Percentiles rank a stretch among this genome's conserved stretches.
phyloP scores from a whole-genome alignment of 305 asterid species.

The Fraxinus xanthoxyloides region DNA sequence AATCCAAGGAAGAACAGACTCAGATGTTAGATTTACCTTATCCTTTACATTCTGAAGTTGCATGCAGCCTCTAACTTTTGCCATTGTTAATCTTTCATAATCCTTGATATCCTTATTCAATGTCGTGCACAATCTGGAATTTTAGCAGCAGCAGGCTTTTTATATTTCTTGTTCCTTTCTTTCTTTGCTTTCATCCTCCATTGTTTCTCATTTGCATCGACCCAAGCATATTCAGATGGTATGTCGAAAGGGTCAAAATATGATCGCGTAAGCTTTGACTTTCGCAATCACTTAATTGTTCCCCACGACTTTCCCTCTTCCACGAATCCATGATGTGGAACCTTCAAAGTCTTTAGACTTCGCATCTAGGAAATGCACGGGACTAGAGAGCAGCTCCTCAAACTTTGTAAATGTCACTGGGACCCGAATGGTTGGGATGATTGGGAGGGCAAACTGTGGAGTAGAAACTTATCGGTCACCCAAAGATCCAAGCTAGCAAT shows the following conservation, averaged over 20 bases:
- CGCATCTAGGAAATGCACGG: too few species aligned
- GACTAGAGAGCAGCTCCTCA: too few species aligned
- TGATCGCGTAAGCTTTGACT: constrained; percentile 73
- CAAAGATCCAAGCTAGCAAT: too few species aligned
- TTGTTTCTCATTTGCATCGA: constrained; percentile 90
- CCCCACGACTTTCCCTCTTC: too few species aligned
- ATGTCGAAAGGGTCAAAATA: constrained; percentile 79
- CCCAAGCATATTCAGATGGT: constrained; percentile 89
- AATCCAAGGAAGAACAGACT: background rate
- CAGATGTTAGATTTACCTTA: background rate
- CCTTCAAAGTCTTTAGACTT: too few species aligned
- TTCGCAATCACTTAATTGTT: too few species aligned
- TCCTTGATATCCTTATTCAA: constrained; percentile 48
- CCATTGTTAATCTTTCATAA: background rate
- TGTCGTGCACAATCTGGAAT: constrained; percentile 55
- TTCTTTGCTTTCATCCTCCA: constrained; percentile 87
- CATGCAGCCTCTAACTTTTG: background rate
- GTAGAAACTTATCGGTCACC: too few species aligned
- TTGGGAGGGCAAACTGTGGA: too few species aligned
- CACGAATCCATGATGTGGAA: too few species aligned
- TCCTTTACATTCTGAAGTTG: background rate
- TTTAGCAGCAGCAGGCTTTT: constrained; percentile 46
- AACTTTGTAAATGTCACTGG: too few species aligned
- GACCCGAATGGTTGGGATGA: too few species aligned
- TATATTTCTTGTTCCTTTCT: constrained; percentile 81